phyloP scores from a whole-genome alignment of 2,329 filamentous ascomycete genomes.

The Daldinia eschscholtzii region DNA sequence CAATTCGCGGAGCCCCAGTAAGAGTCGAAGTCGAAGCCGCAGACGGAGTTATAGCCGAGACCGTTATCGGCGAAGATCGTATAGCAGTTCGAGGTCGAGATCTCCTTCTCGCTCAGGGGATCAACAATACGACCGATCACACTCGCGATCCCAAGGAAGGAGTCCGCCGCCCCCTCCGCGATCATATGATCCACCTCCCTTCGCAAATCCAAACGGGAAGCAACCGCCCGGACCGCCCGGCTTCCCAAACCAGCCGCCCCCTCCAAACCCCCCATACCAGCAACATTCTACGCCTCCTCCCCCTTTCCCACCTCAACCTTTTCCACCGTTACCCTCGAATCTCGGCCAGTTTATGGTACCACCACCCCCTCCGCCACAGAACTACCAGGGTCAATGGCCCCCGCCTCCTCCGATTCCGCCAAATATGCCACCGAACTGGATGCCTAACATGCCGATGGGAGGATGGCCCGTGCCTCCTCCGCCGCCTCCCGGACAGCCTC shows the following conservation, averaged over 20 bases:
- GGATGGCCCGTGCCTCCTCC: constrained; percentile 46
- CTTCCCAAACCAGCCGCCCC: constrained; percentile 33
- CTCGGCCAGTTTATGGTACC: constrained; percentile 47
- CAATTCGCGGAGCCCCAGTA: constrained; percentile 51
- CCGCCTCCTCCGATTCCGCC: constrained; percentile 47
- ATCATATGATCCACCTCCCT: constrained; percentile 29
- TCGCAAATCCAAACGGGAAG: constrained; percentile 29
- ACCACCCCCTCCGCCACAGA: constrained; percentile 48
- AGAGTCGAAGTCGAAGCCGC: constrained; percentile 50
- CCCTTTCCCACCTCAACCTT: constrained; percentile 44
- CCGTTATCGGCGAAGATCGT: constrained; percentile 47
- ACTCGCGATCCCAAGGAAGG: constrained; percentile 38
- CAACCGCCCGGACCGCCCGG: constrained; percentile 33
- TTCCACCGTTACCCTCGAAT: constrained; percentile 42
- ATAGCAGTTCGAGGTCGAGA: constrained; percentile 50
- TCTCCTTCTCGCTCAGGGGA: constrained; percentile 48
- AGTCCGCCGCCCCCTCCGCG: constrained; percentile 29
- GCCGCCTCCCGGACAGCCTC: constrained; percentile 41
- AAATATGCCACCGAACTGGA: constrained; percentile 44
- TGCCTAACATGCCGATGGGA: constrained; percentile 41
- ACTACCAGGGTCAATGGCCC: constrained; percentile 37
- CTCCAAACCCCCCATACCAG: constrained; percentile 43
- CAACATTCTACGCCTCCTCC: constrained; percentile 27
- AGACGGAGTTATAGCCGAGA: constrained; percentile 48
- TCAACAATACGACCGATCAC: constrained; percentile 42